These are phyloP conservation scores for Lentinula guzmanii DNA, from an alignment of 768 basidiomycete species.

Conservation along the genomic window DNA sequence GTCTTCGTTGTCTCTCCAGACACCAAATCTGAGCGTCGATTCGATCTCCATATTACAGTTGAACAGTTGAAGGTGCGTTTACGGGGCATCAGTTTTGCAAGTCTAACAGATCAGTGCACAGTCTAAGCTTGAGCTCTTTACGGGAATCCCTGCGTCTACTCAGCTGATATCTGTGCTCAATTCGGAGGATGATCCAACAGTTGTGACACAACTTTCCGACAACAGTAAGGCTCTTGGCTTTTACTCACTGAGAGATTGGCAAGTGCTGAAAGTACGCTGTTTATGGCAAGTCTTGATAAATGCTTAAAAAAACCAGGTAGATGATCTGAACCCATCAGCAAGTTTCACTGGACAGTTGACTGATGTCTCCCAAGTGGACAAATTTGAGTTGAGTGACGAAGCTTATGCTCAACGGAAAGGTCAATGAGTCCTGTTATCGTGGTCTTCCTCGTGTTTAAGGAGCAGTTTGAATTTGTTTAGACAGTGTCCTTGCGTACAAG, in stretches of 20 bases:
- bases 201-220: conserved; percentile 55
- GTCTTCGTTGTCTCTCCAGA: conserved; percentile 83
- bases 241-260: conserved; percentile 71
- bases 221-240: conserved; percentile 64
- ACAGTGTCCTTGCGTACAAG: conserved; percentile 87
- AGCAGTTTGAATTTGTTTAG: conserved; percentile 31
- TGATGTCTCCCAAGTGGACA: conserved; percentile 83
- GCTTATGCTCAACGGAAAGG: conserved; percentile 82
- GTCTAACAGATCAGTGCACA: conserved; percentile 21
- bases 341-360: conserved; percentile 80
- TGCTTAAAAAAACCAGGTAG: conserved; percentile 37
- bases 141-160: conserved; percentile 76
- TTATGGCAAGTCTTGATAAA: neutral
- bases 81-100: conserved; percentile 3
- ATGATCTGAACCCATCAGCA: conserved; percentile 68
- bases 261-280: conserved; percentile 68
- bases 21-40: conserved; percentile 83
- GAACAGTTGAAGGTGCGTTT: conserved; percentile 72
- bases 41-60: conserved; percentile 71
- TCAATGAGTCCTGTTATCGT: conserved; percentile 20
- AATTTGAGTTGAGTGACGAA: conserved; percentile 81
- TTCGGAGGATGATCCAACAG: conserved; percentile 43
- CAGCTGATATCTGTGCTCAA: conserved; percentile 65
- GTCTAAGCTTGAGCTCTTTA: conserved; percentile 83
- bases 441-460: neutral